phyloP scores from a whole-genome alignment of 1,139 yeast genomes.

The Entelexis paramagnoliae region DNA sequence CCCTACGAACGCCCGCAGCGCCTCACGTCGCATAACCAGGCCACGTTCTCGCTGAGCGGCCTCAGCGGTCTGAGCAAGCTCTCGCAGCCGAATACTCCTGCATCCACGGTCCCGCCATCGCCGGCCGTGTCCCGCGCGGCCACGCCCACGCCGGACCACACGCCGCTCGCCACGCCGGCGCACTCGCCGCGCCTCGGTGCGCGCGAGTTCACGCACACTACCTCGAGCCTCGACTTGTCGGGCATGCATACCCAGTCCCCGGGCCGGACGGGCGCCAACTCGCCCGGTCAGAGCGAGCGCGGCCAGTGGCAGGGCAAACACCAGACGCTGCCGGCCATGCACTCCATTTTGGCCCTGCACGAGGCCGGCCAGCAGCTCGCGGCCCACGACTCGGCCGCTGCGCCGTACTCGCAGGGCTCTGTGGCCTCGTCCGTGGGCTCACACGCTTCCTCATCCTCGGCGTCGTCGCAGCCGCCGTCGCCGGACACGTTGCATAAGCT shows the following conservation, averaged over 20 bases:
- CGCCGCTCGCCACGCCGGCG: slow-evolving; percentile 51
- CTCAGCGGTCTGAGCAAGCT: slow-evolving; percentile 38
- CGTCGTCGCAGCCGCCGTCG: slow-evolving; percentile 10
- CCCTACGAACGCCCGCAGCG: slow-evolving; percentile 24
- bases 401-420: background rate
- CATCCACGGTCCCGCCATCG: slow-evolving; percentile 54
- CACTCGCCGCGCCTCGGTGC: slow-evolving; percentile 44
- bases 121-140: slow-evolving; percentile 35
- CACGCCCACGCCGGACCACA: slow-evolving; percentile 39
- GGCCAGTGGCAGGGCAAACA: background rate
- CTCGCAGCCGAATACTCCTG: slow-evolving; percentile 56
- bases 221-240: slow-evolving; percentile 7
- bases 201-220: slow-evolving; percentile 22
- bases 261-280: background rate
- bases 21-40: slow-evolving; percentile 29
- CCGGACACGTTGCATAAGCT: slow-evolving; percentile 1
- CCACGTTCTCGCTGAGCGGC: slow-evolving; percentile 42
- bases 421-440: background rate
- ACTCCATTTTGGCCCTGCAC: slow-evolving; percentile 2
- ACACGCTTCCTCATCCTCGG: background rate
- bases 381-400: background rate
- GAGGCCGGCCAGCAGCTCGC: slow-evolving; percentile 6
- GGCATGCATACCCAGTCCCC: background rate
- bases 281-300: background rate
- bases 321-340: slow-evolving; percentile 6